Percentiles rank a stretch among this genome's conserved stretches.
phyloP scores from a whole-genome alignment of 2,329 filamentous ascomycete species.

The Tricladium varicosporioides region DNA sequence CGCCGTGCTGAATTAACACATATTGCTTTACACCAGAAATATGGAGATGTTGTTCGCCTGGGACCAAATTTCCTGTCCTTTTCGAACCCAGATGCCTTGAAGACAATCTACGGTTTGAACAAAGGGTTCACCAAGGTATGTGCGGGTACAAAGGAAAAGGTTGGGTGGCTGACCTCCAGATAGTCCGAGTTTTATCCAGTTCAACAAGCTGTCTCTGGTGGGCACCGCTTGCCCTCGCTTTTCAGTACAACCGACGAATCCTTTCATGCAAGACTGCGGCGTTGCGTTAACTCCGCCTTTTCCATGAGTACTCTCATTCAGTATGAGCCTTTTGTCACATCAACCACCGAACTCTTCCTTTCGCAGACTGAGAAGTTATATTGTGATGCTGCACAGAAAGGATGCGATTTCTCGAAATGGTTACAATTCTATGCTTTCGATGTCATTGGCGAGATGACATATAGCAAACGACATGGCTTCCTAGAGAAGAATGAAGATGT shows the following conservation, averaged over 20 bases:
- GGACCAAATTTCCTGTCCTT: slow-evolving; percentile 76
- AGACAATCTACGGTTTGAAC: slow-evolving; percentile 77
- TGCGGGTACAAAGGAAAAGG: background rate
- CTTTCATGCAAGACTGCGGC: slow-evolving; percentile 68
- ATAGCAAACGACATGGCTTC: slow-evolving; percentile 73
- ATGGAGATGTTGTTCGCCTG: slow-evolving; percentile 72
- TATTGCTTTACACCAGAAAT: slow-evolving; percentile 63
- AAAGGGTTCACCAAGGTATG: slow-evolving; percentile 75
- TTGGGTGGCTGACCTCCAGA: background rate
- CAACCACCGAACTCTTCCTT: slow-evolving; percentile 70
- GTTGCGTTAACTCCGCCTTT: slow-evolving; percentile 74
- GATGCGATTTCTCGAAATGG: slow-evolving; percentile 68
- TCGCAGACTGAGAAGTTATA: slow-evolving; percentile 57
- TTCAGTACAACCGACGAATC: slow-evolving; percentile 75
- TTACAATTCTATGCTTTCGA: slow-evolving; percentile 81
- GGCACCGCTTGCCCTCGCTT: slow-evolving; percentile 65
- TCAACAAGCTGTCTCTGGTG: slow-evolving; percentile 70
- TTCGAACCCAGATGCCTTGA: slow-evolving; percentile 69
- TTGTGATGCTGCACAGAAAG: slow-evolving; percentile 32
- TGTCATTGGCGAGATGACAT: slow-evolving; percentile 76
- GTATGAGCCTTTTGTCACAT: slow-evolving; percentile 79
- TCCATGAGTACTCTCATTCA: slow-evolving; percentile 74
- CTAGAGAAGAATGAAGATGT: slow-evolving; percentile 73
- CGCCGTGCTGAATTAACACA: slow-evolving; percentile 67
- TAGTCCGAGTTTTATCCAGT: slow-evolving; percentile 80